These are phyloP conservation scores for Monocercomonoides exilis DNA, from an alignment of 78 protist species.

Conservation along the genomic window DNA sequence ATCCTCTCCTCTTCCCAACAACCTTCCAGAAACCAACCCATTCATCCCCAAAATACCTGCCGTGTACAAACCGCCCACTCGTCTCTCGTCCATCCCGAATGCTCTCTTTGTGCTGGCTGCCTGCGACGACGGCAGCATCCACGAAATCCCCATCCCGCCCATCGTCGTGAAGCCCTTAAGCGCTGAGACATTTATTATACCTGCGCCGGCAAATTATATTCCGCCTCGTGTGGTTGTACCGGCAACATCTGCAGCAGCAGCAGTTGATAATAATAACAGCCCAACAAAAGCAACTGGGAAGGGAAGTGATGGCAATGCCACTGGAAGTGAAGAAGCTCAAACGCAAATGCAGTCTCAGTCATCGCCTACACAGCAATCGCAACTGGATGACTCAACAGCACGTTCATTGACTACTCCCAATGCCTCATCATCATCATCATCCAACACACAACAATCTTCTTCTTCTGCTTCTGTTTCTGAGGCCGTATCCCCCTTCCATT, in stretches of 20 bases:
- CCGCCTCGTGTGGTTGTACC: not conserved
- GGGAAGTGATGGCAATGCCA: no score
- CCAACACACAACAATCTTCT: no score
- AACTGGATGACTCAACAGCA: not conserved
- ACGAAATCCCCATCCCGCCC: slow-evolving; percentile 4
- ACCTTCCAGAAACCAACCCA: no score
- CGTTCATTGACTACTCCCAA: not conserved
- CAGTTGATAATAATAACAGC: no score
- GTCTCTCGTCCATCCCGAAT: not conserved
- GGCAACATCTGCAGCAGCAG: not conserved
- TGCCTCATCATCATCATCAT: no score
- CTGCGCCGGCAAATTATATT: not conserved
- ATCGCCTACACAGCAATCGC: not conserved
- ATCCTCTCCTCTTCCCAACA: no score
- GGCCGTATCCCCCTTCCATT: not conserved
- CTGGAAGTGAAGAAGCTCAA: no score
- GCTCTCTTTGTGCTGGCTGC: not conserved
- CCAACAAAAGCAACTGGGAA: no score
- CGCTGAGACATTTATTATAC: not conserved
- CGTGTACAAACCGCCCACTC: no score
- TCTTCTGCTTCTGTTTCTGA: no score
- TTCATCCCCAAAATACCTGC: no score
- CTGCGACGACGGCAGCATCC: not conserved
- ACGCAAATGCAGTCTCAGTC: no score
- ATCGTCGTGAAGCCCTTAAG: not conserved